Conservation (phyloP, 257 asterid species). For the Scutellaria baicalensis region DNA sequence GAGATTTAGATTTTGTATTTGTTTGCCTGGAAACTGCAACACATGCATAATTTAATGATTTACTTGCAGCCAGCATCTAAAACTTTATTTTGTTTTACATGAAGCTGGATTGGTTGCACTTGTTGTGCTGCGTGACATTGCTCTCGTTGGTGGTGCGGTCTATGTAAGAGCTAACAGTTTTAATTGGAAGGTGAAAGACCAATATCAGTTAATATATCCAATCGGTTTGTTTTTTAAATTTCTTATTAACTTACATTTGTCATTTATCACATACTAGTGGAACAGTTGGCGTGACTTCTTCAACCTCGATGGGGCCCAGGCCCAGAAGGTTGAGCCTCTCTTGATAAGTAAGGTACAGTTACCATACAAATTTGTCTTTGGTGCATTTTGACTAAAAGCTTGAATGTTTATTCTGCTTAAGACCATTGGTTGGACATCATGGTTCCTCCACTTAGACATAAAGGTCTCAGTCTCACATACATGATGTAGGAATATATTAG, state of each 20-base stretch:
- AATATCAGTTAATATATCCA: background rate
- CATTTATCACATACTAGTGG: constrained; percentile 38
- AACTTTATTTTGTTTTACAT: constrained; percentile 2
- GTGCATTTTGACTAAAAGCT: background rate
- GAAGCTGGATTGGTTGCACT: constrained; percentile 84
- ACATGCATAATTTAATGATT: background rate
- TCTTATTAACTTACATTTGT: constrained; percentile 10
- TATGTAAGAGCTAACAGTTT: constrained; percentile 73
- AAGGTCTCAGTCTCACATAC: background rate
- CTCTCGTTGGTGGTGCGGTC: constrained; percentile 79
- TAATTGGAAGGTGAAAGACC: constrained; percentile 58
- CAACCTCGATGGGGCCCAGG: constrained; percentile 67
- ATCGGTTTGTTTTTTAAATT: background rate
- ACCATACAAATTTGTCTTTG: background rate
- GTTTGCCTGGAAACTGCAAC: background rate
- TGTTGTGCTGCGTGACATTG: constrained; percentile 77
- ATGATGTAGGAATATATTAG: background rate
- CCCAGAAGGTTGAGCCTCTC: constrained; percentile 79
- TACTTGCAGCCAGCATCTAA: background rate
- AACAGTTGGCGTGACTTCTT: constrained; percentile 69
- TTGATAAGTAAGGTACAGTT: constrained; percentile 75
- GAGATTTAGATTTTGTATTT: background rate
- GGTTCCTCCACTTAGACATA: background rate
- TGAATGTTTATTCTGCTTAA: constrained; percentile 1
- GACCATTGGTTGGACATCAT: background rate